Evolutionary conservation across 2,329 filamentous ascomycete species (phyloP), one percentile per base, ranked within the genome.

Genomic region (Beauveria sp.): DNA sequence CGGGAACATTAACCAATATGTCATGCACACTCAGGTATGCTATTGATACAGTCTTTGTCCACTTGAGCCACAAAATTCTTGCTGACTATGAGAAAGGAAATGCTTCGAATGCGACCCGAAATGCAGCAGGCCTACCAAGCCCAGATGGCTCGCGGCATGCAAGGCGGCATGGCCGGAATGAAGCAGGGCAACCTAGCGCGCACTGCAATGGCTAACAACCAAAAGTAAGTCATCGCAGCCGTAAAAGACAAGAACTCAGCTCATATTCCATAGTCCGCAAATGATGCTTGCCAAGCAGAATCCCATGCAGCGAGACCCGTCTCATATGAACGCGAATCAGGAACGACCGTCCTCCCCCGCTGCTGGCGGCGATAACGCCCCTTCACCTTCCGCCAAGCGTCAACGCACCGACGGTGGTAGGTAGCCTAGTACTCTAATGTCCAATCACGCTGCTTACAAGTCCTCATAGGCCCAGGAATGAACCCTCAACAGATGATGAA

Each of bases 231-330:
- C 55, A 38, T 38, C 14, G 12, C 3, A 28, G 38, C 52, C 45
- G 14, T 18, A 34, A 3, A 28, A 26, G 16, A 34, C 42, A 10
- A 54, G 14, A 20, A 38, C 9, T 28, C 12, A 20, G 12, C 49
- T 42, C 18, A 51, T 43, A 38, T 34, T 43, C 31, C 63, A 50
- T 65, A 89, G 86, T 61, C 86, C 87, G 43, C 86, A 89, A 73
- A 87, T 93, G 79, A 85, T 90, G 76, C 79, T 91, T 65, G 83
- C 84, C 73, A 88, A 92, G 76, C 86, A 89, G 69, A 87, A 87
- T 62, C 87, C 90, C 72, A 96, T 96, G 90, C 90, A 93, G 73
- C 84, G 91, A 64, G 91, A 96, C 69, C 89, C 90, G 60, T 93
- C 91, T 18, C 87, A 88, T 65, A 91, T 95, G 84, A 91, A 96